Base-by-base conservation (phyloP, 2,329 filamentous ascomycete species). In the Proliferodiscus dingleyae region DNA sequence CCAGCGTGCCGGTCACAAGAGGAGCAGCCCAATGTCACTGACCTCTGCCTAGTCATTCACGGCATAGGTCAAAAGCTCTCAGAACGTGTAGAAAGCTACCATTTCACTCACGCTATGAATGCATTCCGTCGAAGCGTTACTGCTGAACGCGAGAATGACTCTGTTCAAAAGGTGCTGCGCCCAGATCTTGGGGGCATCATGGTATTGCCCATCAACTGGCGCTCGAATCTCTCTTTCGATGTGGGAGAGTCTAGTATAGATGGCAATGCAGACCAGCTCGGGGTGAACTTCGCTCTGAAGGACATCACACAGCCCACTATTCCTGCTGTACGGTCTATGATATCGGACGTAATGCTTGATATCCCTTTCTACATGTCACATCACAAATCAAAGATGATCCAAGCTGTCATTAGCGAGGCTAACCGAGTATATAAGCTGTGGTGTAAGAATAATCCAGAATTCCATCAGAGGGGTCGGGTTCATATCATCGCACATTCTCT, bases 281-380 rank as follows among this genome's bases (percentile, higher is more conserved):
- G 83, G 78, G 76, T 55, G 64, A 68, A 77, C 28, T 88, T 80
- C 61, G 73, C 73, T 0, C 72, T 98, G 11, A 86, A 90, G 56
- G 90, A 97, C 56, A 96, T 98, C 54, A 95, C 95, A 4, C 90
- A 89, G 1, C 79, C 83, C 33, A 93, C 88, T 0, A 87, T 98
- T 23, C 90, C 91, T 0, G 89, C 88, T 1, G 85, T 98, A n/a
- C 83, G 93, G 37, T 88, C 86, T 61, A 81, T 98, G 62, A 94
- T 98, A 50, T 94, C 87, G 33, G 93, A 98, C 64, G 89, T 98
- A 57, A 96, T 98, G 89, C 84, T 97, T 40, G 93, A 98, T 63
- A 91, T 98, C 40, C 93, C 93, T 0, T 97, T 95, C 63, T 98
- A 97, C 68, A 83, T 98, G 68, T 97, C 91, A 0, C 87, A 94